phyloP scores from a whole-genome alignment of 2,329 filamentous ascomycete genomes.

The Emergomyces pasteurianus region DNA sequence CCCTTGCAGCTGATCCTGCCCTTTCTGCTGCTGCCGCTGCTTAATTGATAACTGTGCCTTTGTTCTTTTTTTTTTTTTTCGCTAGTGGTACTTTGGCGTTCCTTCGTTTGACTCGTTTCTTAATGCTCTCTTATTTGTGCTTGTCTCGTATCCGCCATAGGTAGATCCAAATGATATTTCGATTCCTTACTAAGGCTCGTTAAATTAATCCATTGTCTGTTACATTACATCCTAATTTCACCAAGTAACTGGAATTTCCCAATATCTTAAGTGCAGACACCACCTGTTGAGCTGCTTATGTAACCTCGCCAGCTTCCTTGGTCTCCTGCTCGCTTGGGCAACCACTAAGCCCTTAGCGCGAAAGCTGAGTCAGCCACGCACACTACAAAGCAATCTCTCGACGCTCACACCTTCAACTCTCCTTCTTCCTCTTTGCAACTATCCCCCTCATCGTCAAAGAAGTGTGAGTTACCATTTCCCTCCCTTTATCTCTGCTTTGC shows the following conservation, averaged over 20 bases:
- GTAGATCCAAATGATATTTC: not conserved
- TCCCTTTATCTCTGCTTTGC: not conserved
- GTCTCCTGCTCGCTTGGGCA: constrained; percentile 8
- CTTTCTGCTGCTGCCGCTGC: constrained; percentile 20
- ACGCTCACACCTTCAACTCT: constrained; percentile 18
- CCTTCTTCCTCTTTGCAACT: constrained; percentile 26
- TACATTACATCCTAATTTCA: not conserved
- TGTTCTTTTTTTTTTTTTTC: not conserved
- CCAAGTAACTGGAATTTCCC: not conserved
- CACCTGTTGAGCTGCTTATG: not conserved
- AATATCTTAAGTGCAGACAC: not conserved
- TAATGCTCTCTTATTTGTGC: not conserved
- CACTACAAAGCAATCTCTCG: constrained; percentile 28
- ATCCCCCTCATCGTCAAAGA: constrained; percentile 34
- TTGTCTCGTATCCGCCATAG: not conserved
- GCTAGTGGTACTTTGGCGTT: not conserved
- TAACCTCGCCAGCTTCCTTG: not conserved
- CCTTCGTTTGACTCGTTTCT: not conserved
- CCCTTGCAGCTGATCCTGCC: not conserved
- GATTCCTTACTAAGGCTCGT: not conserved
- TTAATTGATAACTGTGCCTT: not conserved
- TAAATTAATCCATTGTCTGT: not conserved
- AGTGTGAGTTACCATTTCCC: constrained; percentile 24
- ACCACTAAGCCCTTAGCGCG: constrained; percentile 22
- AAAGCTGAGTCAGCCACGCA: constrained; percentile 29